phyloP scores from a whole-genome alignment of 2,329 filamentous ascomycete genomes.

The Colletotrichum paranaense region DNA sequence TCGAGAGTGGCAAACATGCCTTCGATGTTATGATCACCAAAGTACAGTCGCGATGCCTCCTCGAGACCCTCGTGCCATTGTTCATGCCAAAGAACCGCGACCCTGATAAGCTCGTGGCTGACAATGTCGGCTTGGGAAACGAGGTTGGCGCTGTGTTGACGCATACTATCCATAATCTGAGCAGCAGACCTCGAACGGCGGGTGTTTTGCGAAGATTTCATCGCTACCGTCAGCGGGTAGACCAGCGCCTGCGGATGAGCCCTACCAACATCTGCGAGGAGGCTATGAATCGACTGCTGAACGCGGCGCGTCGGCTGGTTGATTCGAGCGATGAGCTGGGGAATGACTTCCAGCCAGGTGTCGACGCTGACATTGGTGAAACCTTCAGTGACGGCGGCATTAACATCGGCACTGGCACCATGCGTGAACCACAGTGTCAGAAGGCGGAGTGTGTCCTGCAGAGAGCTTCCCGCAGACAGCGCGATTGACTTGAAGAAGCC shows the following conservation, averaged over 20 bases:
- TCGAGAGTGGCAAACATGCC: constrained; percentile 95
- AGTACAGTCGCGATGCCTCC: constrained; percentile 95
- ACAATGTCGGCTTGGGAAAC: constrained; percentile 96
- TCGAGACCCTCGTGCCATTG: constrained; percentile 98
- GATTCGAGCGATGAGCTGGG: constrained; percentile 95
- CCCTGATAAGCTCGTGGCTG: constrained; percentile 95
- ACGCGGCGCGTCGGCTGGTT: constrained; percentile 94
- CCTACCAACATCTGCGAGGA: constrained; percentile 92
- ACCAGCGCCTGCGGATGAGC: constrained; percentile 96
- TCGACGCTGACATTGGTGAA: constrained; percentile 94
- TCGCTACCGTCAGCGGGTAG: constrained; percentile 96
- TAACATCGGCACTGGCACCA: constrained; percentile 89
- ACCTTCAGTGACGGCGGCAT: constrained; percentile 87
- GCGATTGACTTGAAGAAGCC: constrained; percentile 99
- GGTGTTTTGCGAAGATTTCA: constrained; percentile 89
- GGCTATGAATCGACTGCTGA: constrained; percentile 88
- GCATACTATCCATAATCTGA: constrained; percentile 98
- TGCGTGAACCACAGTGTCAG: constrained; percentile 97
- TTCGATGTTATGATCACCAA: constrained; percentile 96
- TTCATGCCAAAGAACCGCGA: constrained; percentile 98
- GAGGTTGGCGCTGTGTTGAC: constrained; percentile 89
- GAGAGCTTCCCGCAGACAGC: constrained; percentile 87
- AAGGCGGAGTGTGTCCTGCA: constrained; percentile 93
- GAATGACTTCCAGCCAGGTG: constrained; percentile 98
- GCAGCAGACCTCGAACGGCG: constrained; percentile 88